Evolutionary conservation across 2,329 filamentous ascomycete species (phyloP).

Genomic region (Ceratocystis cacaofunesta): DNA sequence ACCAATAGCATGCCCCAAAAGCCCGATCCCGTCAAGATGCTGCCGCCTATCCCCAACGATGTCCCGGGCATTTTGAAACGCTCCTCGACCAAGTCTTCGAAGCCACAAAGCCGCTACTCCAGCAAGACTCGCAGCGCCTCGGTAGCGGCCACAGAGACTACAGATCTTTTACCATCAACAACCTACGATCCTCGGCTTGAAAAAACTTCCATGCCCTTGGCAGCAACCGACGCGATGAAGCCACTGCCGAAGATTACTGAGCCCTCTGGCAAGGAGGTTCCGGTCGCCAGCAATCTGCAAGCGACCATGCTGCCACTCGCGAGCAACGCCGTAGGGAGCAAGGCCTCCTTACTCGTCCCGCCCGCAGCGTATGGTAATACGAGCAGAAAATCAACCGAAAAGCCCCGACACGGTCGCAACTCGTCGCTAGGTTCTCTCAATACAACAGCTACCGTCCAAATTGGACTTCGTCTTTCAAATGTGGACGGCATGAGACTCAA

Average conservation of each 20-base stretch:
- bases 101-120: not conserved
- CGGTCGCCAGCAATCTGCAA: not conserved
- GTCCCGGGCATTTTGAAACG: not conserved
- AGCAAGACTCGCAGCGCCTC: not conserved
- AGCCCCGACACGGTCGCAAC: constrained; percentile 36
- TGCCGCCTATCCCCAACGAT: not conserved
- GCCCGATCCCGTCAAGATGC: constrained; percentile 9
- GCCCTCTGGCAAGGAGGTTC: not conserved
- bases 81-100: not conserved
- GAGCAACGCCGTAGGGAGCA: not conserved
- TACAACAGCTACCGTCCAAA: constrained; percentile 56
- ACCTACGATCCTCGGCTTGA: constrained; percentile 2
- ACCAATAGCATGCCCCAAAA: constrained; percentile 12
- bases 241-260: not conserved
- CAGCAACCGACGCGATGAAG: not conserved
- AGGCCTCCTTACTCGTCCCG: constrained; percentile 1
- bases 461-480: constrained; percentile 52
- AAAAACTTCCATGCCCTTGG: not conserved
- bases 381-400: not conserved
- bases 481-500: constrained; percentile 34
- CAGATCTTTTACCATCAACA: constrained; percentile 9
- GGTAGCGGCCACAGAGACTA: not conserved
- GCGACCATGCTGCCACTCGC: not conserved
- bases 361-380: constrained; percentile 10
- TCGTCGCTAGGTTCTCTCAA: constrained; percentile 37